Evolutionary conservation across 2,329 filamentous ascomycete species (phyloP), one percentile per base, ranked within the genome.

Genomic region (Bipolaris gigantea): DNA sequence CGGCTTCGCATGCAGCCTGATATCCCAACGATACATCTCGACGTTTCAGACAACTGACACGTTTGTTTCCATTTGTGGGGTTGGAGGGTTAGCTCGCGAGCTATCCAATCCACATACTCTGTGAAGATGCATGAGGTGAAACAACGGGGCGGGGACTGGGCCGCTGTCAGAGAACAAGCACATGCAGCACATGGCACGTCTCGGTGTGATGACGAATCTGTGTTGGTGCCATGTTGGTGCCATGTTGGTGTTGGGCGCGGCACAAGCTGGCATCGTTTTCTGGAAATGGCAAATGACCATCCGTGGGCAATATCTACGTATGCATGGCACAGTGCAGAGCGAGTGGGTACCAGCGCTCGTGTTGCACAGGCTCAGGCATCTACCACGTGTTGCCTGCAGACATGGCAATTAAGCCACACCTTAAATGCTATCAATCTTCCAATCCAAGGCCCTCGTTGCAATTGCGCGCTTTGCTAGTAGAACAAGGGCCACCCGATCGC

Each of bases 301-400:
- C n/a, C 21, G 16, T 16, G n/a, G 32, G 32, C 9, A 53, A 18
- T 25, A n/a, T n/a, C n/a, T n/a, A 25, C 8, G 25, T 25, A 4
- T 45, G 18, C 34, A 45, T 10, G 40, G 39, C 18, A 42, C 34
- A 10, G 11, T 50, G 36, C 47, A n/a, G 30, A 45, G 16, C 11
- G 42, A 34, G 34, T 30, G 41, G 47, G 9, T 27, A 41, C 30
- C 27, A n/a, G 50, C 32, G 27, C 21, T 50, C n/a, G 27, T n/a
- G 47, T 27, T 27, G 33, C 48, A 55, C 36, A 18, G 43, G 33
- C 48, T 52, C 36, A 18, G 43, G 39, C 40, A 15, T 32, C 11
- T 30, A 30, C 33, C 27, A 36, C 35, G 46, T 40, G 36, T 16
- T 25, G 16, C 21, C 21, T 41, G 43, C 35, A 35, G 19, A 11